Evolutionary conservation across 1,284 basidiomycete genomes (phyloP), one percentile per base, ranked within the genome.

Genomic region (Rhodofomes roseus): DNA sequence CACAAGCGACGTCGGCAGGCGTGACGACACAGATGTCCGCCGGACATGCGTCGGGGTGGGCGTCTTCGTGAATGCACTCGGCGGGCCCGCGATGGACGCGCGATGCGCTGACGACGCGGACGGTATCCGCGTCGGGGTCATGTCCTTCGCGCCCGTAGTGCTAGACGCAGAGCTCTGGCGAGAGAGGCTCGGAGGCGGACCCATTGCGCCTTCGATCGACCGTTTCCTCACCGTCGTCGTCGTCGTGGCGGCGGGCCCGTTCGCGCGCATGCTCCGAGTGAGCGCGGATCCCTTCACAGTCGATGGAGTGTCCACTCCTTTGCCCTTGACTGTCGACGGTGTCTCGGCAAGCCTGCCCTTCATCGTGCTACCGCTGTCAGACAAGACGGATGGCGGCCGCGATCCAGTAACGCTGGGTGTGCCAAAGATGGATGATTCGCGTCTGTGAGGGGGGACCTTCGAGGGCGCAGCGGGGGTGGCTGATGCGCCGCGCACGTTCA

Each of bases 401-500:
- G 63, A 78, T 37, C 63, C 59, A 63, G 43, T 73, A 44, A 57
- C 65, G 55, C 63, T 66, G 8, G 74, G 69, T 8, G 84, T 83
- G 23, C 74, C 76, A 70, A 83, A 81, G 31, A 80, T 72, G 12
- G 79, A 77, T 22, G 86, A 84, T 57, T 85, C 83, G 31, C 84
- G 79, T 58, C 83, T 81, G 57, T 74, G 72, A 40, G 66, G 68
- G 25, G 74, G 65, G 31, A 73, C 66, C 64, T 79, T 81, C 23
- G 77, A 70, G 1, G 71, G 64, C 44, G 77, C 77, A 3, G 81
- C 80, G 16, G 89, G 82, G 0, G 87, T 87, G 55, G 77, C 77
- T 34, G 85, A 86, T 23, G 80, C 84, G 11, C 84, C 83, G 54
- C 81, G 80, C 27, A 87, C 81, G 8, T 81, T 83, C 29, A 86